Percentiles rank a stretch among this genome's conserved stretches.
phyloP scores from a whole-genome alignment of 345 rosid genomes.

The Aquilaria sinensis region DNA sequence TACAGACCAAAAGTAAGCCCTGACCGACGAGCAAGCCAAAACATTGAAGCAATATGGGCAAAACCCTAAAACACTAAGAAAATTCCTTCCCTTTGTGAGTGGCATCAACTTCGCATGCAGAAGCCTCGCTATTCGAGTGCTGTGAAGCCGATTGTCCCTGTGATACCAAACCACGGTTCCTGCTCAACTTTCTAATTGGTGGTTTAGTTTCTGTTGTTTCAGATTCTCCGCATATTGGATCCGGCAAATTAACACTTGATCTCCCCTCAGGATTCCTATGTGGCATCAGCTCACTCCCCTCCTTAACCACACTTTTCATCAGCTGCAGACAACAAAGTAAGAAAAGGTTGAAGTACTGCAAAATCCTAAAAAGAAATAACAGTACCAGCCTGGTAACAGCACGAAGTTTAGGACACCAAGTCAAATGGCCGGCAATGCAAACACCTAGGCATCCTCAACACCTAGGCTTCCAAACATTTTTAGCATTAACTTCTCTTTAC shows the following conservation, averaged over 20 bases:
- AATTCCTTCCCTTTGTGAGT: too few species aligned
- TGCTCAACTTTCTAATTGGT: conserved; percentile 18
- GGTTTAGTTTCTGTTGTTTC: conserved; percentile 7
- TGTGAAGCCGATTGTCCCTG: conserved; percentile 12
- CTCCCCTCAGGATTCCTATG: conserved; percentile 13
- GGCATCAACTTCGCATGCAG: too few species aligned
- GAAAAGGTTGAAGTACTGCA: background rate
- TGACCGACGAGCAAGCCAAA: too few species aligned
- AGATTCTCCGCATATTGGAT: conserved; percentile 3
- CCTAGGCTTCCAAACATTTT: background rate
- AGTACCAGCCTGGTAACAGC: too few species aligned
- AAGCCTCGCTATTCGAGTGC: too few species aligned
- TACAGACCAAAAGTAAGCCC: too few species aligned
- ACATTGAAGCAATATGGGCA: too few species aligned
- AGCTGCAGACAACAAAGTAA: conserved; percentile 18
- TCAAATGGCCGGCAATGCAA: too few species aligned
- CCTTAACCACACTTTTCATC: conserved; percentile 21
- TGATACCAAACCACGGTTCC: conserved; percentile 20
- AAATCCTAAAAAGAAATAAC: background rate
- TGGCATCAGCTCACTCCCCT: conserved; percentile 38
- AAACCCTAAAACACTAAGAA: too few species aligned
- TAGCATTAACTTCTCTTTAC: background rate
- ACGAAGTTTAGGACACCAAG: too few species aligned
- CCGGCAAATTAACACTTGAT: background rate
- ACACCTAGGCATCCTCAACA: background rate